A percentile compares a stretch with the other conserved stretches of the same genome.
These are phyloP conservation scores for Penicillium tannophilum DNA, from an alignment of 495 filamentous ascomycete genomes.

Conservation along the genomic window DNA sequence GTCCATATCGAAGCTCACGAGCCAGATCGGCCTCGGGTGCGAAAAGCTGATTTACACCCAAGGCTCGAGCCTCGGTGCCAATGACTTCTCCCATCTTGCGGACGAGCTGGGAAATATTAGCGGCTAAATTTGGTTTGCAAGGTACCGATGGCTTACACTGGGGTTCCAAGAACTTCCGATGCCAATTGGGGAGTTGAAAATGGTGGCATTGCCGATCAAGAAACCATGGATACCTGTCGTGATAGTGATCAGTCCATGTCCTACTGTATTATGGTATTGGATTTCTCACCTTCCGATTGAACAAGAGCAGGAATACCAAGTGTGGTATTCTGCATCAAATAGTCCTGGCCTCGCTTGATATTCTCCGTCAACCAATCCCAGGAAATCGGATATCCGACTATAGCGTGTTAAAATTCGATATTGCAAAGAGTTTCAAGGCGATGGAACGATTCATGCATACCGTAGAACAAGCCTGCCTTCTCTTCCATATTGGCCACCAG, in stretches of 20 bases:
- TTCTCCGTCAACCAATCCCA: conserved; percentile 64
- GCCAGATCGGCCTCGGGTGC: conserved; percentile 68
- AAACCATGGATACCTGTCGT: conserved; percentile 63
- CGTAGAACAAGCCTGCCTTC: conserved; percentile 66
- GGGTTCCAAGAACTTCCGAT: conserved; percentile 68
- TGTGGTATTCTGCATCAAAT: conserved; percentile 62
- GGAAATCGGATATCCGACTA: conserved; percentile 63
- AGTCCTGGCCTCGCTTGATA: conserved; percentile 63
- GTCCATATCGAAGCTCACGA: conserved; percentile 66
- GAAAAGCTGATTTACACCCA: conserved; percentile 70
- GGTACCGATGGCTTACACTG: conserved; percentile 24
- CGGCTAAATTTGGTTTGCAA: not conserved
- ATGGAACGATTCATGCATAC: conserved; percentile 20
- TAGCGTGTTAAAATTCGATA: conserved; percentile 1
- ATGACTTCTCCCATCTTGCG: conserved; percentile 63
- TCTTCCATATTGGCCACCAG: conserved; percentile 63
- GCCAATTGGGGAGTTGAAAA: conserved; percentile 74
- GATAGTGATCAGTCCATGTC: not conserved
- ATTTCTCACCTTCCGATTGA: conserved; percentile 59
- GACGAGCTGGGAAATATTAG: conserved; percentile 40
- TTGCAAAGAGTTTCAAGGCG: not conserved
- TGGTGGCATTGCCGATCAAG: conserved; percentile 68
- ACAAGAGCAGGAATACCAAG: conserved; percentile 70
- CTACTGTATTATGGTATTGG: not conserved
- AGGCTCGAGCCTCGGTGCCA: conserved; percentile 59